Evolutionary conservation across 75 land plant genomes (phyloP).

Genomic region (Cunninghamia lanceolata): DNA sequence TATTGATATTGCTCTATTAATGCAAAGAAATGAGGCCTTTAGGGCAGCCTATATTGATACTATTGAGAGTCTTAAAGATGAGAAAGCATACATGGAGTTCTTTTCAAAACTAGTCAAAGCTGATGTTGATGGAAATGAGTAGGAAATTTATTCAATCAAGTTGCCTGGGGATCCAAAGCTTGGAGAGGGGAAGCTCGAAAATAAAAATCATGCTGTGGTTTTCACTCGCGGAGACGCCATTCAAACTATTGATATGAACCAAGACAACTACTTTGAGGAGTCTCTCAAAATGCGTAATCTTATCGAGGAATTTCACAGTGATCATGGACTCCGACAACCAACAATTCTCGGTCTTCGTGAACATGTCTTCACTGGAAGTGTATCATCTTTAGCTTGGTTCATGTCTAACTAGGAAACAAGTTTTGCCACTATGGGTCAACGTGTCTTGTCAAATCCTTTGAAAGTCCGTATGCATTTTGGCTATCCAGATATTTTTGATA

Average conservation of each 20-base stretch:
- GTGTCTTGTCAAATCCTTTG: conserved; percentile 43
- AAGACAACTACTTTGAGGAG: conserved; percentile 66
- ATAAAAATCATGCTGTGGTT: conserved; percentile 93
- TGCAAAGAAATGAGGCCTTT: conserved; percentile 89
- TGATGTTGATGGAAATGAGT: conserved; percentile 78
- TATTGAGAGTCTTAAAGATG: conserved; percentile 56
- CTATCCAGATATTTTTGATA: conserved; percentile 95
- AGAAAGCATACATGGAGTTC: too few relatives aligned
- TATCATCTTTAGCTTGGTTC: conserved; percentile 57
- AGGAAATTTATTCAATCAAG: conserved; percentile 86
- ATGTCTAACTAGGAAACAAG: conserved; percentile 56
- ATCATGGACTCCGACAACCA: conserved; percentile 34
- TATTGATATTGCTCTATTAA: conserved; percentile 75
- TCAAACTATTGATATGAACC: conserved; percentile 99
- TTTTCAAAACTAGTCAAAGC: conserved; percentile 91
- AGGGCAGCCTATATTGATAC: conserved; percentile 87
- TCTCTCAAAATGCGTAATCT: conserved; percentile 52
- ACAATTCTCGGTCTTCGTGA: conserved; percentile 57
- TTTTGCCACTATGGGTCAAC: conserved; percentile 53
- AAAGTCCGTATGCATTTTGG: conserved; percentile 94
- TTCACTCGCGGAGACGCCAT: conserved; percentile 97
- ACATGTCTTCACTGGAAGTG: conserved; percentile 62
- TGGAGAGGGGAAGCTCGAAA: conserved; percentile 98
- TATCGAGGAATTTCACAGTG: conserved; percentile 35
- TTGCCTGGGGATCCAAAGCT: conserved; percentile 88